Evolutionary conservation across 805 yeast genomes (phyloP), one percentile per base, ranked within the genome.

Genomic region (Saccharomycopsis javanensis): DNA sequence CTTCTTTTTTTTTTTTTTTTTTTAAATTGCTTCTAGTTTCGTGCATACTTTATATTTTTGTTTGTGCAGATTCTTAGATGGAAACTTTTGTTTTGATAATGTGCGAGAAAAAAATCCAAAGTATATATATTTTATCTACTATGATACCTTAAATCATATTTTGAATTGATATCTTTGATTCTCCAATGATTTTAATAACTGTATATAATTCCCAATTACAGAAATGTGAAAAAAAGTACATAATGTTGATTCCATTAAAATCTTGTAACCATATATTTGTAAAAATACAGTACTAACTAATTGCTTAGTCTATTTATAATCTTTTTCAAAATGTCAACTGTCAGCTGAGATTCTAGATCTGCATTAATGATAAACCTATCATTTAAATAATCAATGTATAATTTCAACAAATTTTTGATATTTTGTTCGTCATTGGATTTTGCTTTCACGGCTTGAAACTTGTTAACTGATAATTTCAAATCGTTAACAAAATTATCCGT

Each of bases 401-500:
- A 62, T 4, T 62, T 66, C 51, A 67, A 68, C 50, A 73, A 74
- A n/a, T 81, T 64, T n/a, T 42, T 42, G 1, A 23, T 3, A 18
- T 42, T 20, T 27, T 66, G 63, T 15, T 65, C 67, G 51, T 70
- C 69, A 54, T 69, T 62, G 16, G 65, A 67, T 37, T 67, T 69
- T 52, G 67, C 63, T 61, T 78, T 75, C 66, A 81, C 82, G 7
- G 88, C 85, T 61, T 80, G 72, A 66, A 80, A 88, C 65, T 83
- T 81, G 66, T 85, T 86, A 48, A 89, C 86, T 18, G 90, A 76
- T 23, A 77, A 75, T 70, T 87, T 88, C 65, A 91, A 75, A 54
- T 73, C 69, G 53, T 77, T 82, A 18, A 86, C 81, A 65, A 86
- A 81, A 7, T 66, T 64, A 4, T 75, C 70, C 15, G 71, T 62